A percentile compares a stretch with the other conserved stretches of the same genome.
These are phyloP conservation scores for Diaporthe capsici DNA, from an alignment of 2,329 filamentous ascomycete genomes.

Conservation along the genomic window DNA sequence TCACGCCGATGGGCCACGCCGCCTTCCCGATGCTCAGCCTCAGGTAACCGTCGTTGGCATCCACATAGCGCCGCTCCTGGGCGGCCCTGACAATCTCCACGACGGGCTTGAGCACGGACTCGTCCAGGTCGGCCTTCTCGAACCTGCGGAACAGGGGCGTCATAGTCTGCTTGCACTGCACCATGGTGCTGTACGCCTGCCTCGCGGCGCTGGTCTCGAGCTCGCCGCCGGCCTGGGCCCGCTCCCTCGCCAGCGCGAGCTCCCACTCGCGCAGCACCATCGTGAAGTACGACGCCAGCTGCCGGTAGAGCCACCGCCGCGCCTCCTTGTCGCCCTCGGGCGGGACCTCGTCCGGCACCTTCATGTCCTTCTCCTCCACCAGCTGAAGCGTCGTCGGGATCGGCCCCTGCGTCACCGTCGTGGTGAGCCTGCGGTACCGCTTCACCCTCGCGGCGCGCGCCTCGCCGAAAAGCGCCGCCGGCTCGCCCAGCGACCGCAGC, in stretches of 20 bases:
- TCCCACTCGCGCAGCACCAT: constrained; percentile 96
- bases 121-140: constrained; percentile 84
- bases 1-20: constrained; percentile 98
- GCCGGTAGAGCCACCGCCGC: constrained; percentile 82
- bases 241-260: constrained; percentile 78
- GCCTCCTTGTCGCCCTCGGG: constrained; percentile 73
- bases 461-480: constrained; percentile 85
- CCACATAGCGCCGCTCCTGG: constrained; percentile 91
- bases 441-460: constrained; percentile 76
- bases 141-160: constrained; percentile 90
- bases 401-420: constrained; percentile 78
- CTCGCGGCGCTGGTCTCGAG: constrained; percentile 82
- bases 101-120: constrained; percentile 83
- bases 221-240: constrained; percentile 50
- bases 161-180: constrained; percentile 89
- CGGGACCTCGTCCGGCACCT: constrained; percentile 75
- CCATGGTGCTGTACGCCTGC: constrained; percentile 86
- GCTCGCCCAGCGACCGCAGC: constrained; percentile 80
- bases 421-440: constrained; percentile 77
- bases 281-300: constrained; percentile 95
- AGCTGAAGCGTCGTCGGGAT: constrained; percentile 88
- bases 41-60: constrained; percentile 96
- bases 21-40: constrained; percentile 94
- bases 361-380: constrained; percentile 90
- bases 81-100: constrained; percentile 93